phyloP scores from a whole-genome alignment of 371 early-diverging fungal genomes.

The Mucor sp. region DNA sequence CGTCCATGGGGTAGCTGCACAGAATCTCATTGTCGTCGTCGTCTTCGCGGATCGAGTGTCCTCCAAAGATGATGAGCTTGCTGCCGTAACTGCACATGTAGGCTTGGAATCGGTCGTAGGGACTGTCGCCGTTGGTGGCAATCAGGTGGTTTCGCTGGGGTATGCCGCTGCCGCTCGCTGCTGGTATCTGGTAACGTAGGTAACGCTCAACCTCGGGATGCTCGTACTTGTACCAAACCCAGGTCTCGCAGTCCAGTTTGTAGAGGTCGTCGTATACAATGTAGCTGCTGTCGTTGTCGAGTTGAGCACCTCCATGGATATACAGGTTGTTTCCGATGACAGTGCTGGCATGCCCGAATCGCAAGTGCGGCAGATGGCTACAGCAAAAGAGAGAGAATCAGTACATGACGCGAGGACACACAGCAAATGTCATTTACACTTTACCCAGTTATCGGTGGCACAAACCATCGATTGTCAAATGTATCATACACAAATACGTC shows the following conservation, averaged over 20 bases:
- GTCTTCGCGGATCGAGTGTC: conserved; percentile 35
- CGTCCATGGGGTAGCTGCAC: conserved; percentile 26
- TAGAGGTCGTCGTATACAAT: conserved; percentile 38
- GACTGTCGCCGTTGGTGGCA: conserved; percentile 29
- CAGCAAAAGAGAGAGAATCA: neutral
- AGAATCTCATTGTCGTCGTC: conserved; percentile 29
- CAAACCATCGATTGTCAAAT: conserved; percentile 29
- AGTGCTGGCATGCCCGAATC: conserved; percentile 40
- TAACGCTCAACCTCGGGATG: conserved; percentile 34
- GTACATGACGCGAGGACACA: neutral
- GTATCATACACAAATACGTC: conserved; percentile 36
- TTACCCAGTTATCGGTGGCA: conserved; percentile 38
- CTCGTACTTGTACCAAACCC: conserved; percentile 39
- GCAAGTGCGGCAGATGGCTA: conserved; percentile 26
- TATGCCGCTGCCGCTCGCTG: neutral
- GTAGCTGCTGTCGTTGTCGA: conserved; percentile 31
- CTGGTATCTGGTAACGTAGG: conserved; percentile 1
- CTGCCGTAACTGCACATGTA: conserved; percentile 23
- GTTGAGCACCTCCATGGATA: conserved; percentile 47
- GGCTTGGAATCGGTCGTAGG: conserved; percentile 33
- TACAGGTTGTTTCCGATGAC: conserved; percentile 38
- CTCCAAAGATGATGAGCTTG: conserved; percentile 36
- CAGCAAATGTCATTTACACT: neutral
- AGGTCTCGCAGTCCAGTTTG: conserved; percentile 28
- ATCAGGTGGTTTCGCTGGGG: conserved; percentile 14